These are phyloP conservation scores for Boletales sp. DNA, from an alignment of 768 basidiomycete species.

Conservation along the genomic window DNA sequence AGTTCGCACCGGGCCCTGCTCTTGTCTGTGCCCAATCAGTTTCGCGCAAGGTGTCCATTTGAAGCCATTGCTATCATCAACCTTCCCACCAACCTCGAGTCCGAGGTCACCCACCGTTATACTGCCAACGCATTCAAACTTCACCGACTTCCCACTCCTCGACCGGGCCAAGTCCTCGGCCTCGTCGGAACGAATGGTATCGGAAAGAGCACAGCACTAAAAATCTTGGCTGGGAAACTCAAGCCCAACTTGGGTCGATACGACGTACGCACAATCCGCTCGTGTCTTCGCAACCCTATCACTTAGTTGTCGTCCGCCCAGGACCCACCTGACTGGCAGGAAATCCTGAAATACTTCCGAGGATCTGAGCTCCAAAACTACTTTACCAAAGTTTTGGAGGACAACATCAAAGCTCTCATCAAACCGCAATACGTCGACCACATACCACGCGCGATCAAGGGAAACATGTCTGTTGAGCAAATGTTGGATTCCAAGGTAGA, in stretches of 20 bases:
- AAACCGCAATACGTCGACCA: constrained; percentile 99
- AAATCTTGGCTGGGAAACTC: constrained; percentile 93
- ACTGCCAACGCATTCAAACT: constrained; percentile 99
- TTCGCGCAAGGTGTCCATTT: constrained; percentile 80
- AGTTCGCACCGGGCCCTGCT: constrained; percentile 26
- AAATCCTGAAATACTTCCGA: constrained; percentile 97
- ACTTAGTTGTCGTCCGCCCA: constrained; percentile 25
- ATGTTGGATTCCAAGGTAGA: constrained; percentile 95
- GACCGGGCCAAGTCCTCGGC: constrained; percentile 98
- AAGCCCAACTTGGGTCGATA: constrained; percentile 98
- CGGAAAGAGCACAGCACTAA: constrained; percentile 96
- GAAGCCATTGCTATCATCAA: constrained; percentile 99
- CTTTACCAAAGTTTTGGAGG: constrained; percentile 98
- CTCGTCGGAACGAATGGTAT: constrained; percentile 99
- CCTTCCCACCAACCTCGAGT: constrained; percentile 93
- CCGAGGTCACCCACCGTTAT: constrained; percentile 96
- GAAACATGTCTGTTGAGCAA: constrained; percentile 74
- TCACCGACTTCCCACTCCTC: constrained; percentile 93
- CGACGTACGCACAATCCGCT: constrained; percentile 56
- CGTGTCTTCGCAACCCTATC: background rate
- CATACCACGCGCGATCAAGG: constrained; percentile 95
- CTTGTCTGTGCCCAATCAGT: constrained; percentile 1
- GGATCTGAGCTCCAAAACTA: constrained; percentile 99
- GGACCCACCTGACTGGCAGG: constrained; percentile 99
- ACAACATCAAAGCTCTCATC: constrained; percentile 97